Percentiles rank a stretch among this genome's conserved stretches.
Evolutionary conservation across 2,329 filamentous ascomycete species (phyloP).

Genomic region (Zymoseptoria tritici): DNA sequence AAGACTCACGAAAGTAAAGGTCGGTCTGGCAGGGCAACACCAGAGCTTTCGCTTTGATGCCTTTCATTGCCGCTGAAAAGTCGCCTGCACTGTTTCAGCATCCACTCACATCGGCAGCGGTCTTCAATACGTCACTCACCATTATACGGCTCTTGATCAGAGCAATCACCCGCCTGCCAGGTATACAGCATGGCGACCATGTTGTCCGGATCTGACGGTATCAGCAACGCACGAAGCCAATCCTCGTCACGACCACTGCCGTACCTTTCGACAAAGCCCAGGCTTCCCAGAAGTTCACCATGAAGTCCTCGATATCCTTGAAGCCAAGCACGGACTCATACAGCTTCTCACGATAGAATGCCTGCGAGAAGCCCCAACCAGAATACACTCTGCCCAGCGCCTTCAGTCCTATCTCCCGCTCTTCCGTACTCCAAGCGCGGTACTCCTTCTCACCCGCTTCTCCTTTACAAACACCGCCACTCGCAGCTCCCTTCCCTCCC

Average conservation of each 20-base stretch:
- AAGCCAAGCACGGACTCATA: conserved; percentile 59
- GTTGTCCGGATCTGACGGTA: conserved; percentile 58
- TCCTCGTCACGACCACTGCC: neutral
- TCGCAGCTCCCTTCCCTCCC: conserved; percentile 49
- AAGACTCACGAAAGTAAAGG: conserved; percentile 62
- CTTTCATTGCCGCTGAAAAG: conserved; percentile 49
- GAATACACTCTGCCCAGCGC: conserved; percentile 63
- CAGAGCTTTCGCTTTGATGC: conserved; percentile 64
- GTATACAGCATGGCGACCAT: conserved; percentile 68
- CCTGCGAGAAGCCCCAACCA: conserved; percentile 72
- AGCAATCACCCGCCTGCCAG: conserved; percentile 69
- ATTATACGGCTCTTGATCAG: conserved; percentile 60
- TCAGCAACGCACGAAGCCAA: conserved; percentile 1
- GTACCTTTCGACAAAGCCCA: conserved; percentile 64
- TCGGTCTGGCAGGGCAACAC: conserved; percentile 68
- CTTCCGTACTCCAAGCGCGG: conserved; percentile 31
- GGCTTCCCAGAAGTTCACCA: conserved; percentile 67
- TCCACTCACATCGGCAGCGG: neutral
- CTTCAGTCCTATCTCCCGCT: conserved; percentile 53
- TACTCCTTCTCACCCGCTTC: conserved; percentile 34
- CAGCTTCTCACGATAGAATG: conserved; percentile 67
- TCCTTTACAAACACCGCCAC: conserved; percentile 45
- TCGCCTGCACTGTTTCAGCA: conserved; percentile 25
- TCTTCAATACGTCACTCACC: conserved; percentile 21
- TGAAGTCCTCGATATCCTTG: conserved; percentile 63